Percentiles rank a stretch among this genome's conserved stretches.
Evolutionary conservation across 495 filamentous ascomycete species (phyloP).

Genomic region (Hyaloscypha bicolor): DNA sequence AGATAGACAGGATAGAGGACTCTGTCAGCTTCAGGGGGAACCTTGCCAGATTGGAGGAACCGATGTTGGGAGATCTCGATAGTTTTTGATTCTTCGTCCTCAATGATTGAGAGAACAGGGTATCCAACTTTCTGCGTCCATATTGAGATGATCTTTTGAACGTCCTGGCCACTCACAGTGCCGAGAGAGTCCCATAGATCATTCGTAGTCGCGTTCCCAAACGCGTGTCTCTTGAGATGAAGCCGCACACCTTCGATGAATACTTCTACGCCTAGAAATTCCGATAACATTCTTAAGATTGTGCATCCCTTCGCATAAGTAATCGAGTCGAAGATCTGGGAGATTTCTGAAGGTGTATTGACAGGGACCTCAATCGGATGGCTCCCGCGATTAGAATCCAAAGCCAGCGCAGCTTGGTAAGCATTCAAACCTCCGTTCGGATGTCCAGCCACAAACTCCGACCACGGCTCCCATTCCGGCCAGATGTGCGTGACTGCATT

Average conservation of each 20-base stretch:
- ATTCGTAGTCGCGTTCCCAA: constrained; percentile 24
- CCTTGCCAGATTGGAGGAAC: constrained; percentile 67
- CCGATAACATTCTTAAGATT: constrained; percentile 25
- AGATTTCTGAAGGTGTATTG: not conserved
- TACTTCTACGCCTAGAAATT: constrained; percentile 16
- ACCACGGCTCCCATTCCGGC: constrained; percentile 20
- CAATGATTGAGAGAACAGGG: constrained; percentile 64
- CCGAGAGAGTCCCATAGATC: constrained; percentile 24
- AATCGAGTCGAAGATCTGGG: constrained; percentile 26
- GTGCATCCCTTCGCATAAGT: constrained; percentile 26
- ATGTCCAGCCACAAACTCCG: constrained; percentile 13
- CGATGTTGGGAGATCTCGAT: constrained; percentile 65
- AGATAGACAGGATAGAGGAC: constrained; percentile 61
- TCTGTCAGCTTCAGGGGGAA: constrained; percentile 61
- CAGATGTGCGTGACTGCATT: constrained; percentile 15
- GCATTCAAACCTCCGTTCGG: not conserved
- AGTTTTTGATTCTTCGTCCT: constrained; percentile 35
- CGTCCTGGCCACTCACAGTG: constrained; percentile 18
- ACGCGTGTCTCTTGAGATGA: constrained; percentile 22
- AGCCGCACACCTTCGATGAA: constrained; percentile 24
- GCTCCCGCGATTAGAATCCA: constrained; percentile 82
- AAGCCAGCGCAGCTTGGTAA: constrained; percentile 39
- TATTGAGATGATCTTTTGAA: constrained; percentile 57
- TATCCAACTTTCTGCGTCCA: constrained; percentile 73
- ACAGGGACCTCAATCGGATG: constrained; percentile 73